A percentile compares a stretch with the other conserved stretches of the same genome.
These are phyloP conservation scores for Suillus variegatus DNA, from an alignment of 768 basidiomycete genomes.

Conservation along the genomic window DNA sequence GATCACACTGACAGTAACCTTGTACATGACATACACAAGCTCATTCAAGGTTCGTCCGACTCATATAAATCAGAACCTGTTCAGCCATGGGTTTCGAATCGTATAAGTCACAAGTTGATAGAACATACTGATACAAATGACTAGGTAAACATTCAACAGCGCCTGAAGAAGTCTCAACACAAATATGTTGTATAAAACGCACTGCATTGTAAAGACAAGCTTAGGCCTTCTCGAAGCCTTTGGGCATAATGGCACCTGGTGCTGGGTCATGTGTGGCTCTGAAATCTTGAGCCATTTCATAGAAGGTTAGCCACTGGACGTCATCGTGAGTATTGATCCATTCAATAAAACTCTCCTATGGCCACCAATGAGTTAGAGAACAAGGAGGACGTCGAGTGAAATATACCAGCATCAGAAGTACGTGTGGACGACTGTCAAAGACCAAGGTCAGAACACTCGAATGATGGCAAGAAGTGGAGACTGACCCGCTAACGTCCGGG, in stretches of 20 bases:
- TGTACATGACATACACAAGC: too few relatives aligned
- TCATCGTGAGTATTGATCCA: slow-evolving; percentile 72
- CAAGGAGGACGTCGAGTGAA: neutral
- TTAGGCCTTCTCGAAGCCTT: slow-evolving; percentile 31
- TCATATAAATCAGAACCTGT: too few relatives aligned
- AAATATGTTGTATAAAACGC: neutral
- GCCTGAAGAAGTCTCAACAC: neutral
- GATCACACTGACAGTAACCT: too few relatives aligned
- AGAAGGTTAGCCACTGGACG: slow-evolving; percentile 71
- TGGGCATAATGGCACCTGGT: slow-evolving; percentile 57
- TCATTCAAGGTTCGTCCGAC: too few relatives aligned
- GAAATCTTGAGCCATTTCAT: slow-evolving; percentile 66
- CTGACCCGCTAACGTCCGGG: slow-evolving; percentile 72
- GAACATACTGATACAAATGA: neutral
- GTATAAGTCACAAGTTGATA: neutral
- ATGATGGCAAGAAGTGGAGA: neutral
- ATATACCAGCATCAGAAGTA: slow-evolving; percentile 69
- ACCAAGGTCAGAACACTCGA: slow-evolving; percentile 4
- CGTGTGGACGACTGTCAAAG: slow-evolving; percentile 56
- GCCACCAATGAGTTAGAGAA: neutral
- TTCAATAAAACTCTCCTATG: slow-evolving; percentile 69
- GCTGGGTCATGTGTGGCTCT: slow-evolving; percentile 50
- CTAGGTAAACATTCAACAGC: neutral
- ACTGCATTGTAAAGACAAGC: neutral
- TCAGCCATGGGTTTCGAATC: neutral